Conservation (phyloP, 306 rosid species). For the Prunus fruticosa region DNA sequence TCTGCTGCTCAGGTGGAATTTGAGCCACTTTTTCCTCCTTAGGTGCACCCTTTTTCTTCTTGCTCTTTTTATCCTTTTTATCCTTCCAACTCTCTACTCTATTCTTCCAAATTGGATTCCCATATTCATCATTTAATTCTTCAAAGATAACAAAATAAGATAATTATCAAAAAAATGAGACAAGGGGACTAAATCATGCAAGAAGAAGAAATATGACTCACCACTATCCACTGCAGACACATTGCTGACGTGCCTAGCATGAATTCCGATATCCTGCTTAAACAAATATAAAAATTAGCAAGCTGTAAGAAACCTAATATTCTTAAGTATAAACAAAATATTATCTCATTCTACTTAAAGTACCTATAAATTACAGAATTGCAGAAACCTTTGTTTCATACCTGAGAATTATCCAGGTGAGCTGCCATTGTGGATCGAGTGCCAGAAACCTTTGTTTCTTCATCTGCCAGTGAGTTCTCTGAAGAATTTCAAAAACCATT, state of each 20-base stretch:
- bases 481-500: conserved; percentile 17
- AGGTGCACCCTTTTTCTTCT: conserved; percentile 67
- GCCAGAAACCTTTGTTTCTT: conserved; percentile 41
- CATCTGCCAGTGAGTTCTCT: conserved; percentile 47
- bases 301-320: not conserved
- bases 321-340: not conserved
- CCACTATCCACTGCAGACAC: conserved; percentile 93
- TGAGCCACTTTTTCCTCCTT: conserved; percentile 51
- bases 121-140: conserved; percentile 78
- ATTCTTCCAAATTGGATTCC: conserved; percentile 98
- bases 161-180: conserved; percentile 8
- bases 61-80: conserved; percentile 81
- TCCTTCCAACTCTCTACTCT: conserved; percentile 99
- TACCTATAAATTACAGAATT: not conserved
- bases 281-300: conserved; percentile 16
- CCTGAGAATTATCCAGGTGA: conserved; percentile 57
- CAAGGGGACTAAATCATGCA: conserved; percentile 3
- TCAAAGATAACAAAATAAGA: conserved; percentile 35
- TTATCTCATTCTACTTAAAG: not conserved
- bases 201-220: conserved; percentile 29
- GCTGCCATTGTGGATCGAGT: conserved; percentile 51
- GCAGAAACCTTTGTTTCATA: conserved; percentile 13
- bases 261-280: conserved; percentile 79
- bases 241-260: conserved; percentile 87
- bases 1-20: conserved; percentile 77